Conservation (phyloP, 495 filamentous ascomycete genomes). For the Hyphodiscus hymeniophilus region DNA sequence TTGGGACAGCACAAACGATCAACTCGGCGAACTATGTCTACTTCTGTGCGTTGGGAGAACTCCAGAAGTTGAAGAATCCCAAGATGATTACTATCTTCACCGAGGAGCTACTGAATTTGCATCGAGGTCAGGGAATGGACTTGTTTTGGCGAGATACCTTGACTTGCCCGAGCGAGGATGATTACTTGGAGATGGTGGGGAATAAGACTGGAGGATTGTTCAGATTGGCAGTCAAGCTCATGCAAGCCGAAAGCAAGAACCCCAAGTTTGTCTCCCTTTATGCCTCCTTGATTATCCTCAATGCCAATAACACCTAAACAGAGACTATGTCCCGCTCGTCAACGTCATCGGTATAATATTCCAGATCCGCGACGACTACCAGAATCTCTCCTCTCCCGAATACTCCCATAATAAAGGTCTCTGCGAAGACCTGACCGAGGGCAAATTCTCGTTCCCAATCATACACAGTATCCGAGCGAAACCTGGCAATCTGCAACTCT, state of each 20-base stretch:
- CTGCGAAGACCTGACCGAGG: constrained; percentile 94
- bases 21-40: constrained; percentile 97
- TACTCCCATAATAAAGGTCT: constrained; percentile 90
- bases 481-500: constrained; percentile 68
- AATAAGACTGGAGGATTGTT: constrained; percentile 98
- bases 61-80: constrained; percentile 68
- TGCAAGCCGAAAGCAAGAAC: constrained; percentile 78
- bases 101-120: constrained; percentile 87
- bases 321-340: constrained; percentile 78
- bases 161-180: constrained; percentile 88
- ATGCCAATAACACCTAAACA: constrained; percentile 15
- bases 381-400: constrained; percentile 65
- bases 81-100: constrained; percentile 68
- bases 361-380: constrained; percentile 95
- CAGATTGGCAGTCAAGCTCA: constrained; percentile 86
- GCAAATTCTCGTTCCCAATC: constrained; percentile 96
- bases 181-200: constrained; percentile 97
- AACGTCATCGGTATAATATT: constrained; percentile 89
- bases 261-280: constrained; percentile 34
- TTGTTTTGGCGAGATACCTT: constrained; percentile 94
- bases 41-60: constrained; percentile 78
- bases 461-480: constrained; percentile 88
- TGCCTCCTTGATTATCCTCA: background rate
- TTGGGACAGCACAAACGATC: constrained; percentile 91
- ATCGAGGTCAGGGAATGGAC: constrained; percentile 96